Percentiles rank a stretch among this genome's conserved stretches.
These are phyloP conservation scores for Hanseniaspora vineae DNA, from an alignment of 805 yeast species.

Conservation along the genomic window DNA sequence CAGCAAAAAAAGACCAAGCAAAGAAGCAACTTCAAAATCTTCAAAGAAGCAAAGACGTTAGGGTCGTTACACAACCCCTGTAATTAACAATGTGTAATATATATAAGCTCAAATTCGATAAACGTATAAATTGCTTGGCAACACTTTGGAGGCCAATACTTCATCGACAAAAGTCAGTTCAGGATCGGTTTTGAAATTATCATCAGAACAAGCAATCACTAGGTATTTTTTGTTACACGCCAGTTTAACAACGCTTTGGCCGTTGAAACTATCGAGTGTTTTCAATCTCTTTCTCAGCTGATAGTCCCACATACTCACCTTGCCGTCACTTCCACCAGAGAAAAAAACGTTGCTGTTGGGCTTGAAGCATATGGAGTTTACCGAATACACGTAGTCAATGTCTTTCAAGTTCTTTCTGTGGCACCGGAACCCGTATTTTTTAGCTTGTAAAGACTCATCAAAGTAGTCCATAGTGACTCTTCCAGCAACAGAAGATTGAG, in stretches of 20 bases:
- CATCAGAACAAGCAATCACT: constrained; percentile 38
- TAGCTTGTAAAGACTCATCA: constrained; percentile 30
- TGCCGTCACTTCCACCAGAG: constrained; percentile 88
- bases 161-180: not conserved
- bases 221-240: constrained; percentile 20
- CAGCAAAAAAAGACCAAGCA: not conserved
- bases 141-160: too few species aligned
- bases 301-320: constrained; percentile 83
- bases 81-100: too few species aligned
- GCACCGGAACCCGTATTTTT: constrained; percentile 69
- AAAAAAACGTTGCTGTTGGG: constrained; percentile 44
- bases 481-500: constrained; percentile 68
- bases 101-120: too few species aligned
- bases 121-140: too few species aligned
- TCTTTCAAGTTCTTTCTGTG: constrained; percentile 42
- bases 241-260: constrained; percentile 30
- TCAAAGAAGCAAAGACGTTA: not conserved
- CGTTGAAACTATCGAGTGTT: constrained; percentile 43
- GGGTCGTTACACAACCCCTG: too few species aligned
- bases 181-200: constrained; percentile 30
- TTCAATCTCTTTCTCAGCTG: constrained; percentile 66
- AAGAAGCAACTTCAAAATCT: not conserved
- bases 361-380: constrained; percentile 55
- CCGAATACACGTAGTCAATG: constrained; percentile 54
- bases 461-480: constrained; percentile 64